phyloP scores from a whole-genome alignment of 108 stramenopile species.

The Aurantiochytrium sp. region DNA sequence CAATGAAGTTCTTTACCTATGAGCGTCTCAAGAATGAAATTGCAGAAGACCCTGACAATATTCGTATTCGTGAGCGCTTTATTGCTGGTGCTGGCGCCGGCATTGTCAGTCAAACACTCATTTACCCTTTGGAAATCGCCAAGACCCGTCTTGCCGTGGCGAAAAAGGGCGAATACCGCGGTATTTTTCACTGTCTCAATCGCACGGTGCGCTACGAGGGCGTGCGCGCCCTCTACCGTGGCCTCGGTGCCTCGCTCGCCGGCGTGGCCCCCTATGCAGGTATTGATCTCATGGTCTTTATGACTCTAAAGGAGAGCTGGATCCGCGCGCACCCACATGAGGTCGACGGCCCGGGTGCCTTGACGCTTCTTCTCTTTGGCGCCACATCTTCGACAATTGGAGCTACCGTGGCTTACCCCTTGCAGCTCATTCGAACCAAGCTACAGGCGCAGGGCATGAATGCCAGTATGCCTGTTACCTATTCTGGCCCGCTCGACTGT shows the following conservation, averaged over 20 bases:
- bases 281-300: constrained; percentile 40
- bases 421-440: constrained; percentile 47
- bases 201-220: constrained; percentile 28
- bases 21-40: constrained; percentile 15
- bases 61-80: constrained; percentile 8
- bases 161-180: constrained; percentile 25
- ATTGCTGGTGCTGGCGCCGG: constrained; percentile 29
- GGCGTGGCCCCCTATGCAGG: constrained; percentile 43
- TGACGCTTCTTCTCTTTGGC: constrained; percentile 33
- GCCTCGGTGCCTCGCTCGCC: constrained; percentile 33
- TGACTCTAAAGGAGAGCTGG: constrained; percentile 33
- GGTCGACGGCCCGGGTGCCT: constrained; percentile 28
- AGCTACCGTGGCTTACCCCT: constrained; percentile 40
- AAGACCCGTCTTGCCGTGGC: constrained; percentile 41
- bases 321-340: constrained; percentile 29
- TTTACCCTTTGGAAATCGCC: constrained; percentile 45
- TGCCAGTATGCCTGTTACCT: constrained; percentile 20
- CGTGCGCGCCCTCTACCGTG: constrained; percentile 20
- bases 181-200: constrained; percentile 32
- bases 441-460: constrained; percentile 50
- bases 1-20: constrained; percentile 35
- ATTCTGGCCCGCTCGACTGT: constrained; percentile 37
- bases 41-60: neutral
- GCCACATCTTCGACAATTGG: constrained; percentile 35
- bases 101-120: constrained; percentile 15